phyloP scores from a whole-genome alignment of 768 basidiomycete genomes.

The Hericium rajendrae region DNA sequence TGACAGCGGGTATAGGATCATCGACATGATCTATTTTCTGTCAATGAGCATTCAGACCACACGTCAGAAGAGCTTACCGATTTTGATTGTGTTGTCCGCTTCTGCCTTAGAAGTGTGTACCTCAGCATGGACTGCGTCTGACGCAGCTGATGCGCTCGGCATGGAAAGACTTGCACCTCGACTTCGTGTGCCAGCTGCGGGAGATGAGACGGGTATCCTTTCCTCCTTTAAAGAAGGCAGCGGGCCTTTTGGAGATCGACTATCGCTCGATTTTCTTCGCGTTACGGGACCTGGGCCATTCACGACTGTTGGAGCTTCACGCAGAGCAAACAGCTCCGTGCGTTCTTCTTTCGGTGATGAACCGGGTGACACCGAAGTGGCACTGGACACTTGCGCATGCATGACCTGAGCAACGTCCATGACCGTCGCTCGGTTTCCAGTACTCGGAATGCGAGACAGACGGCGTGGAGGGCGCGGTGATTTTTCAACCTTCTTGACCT shows the following conservation, averaged over 20 bases:
- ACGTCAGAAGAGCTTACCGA: constrained; percentile 21
- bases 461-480: constrained; percentile 25
- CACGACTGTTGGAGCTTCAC: constrained; percentile 15
- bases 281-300: constrained; percentile 26
- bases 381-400: constrained; percentile 22
- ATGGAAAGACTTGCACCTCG: no score
- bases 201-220: constrained; percentile 46
- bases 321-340: background rate
- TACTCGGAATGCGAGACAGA: constrained; percentile 52
- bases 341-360: constrained; percentile 2
- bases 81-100: constrained; percentile 17
- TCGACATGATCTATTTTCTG: constrained; percentile 22
- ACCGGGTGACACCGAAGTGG: background rate
- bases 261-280: constrained; percentile 57
- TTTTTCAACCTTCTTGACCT: background rate
- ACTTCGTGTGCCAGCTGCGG: constrained; percentile 19
- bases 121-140: no score
- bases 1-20: constrained; percentile 35
- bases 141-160: no score
- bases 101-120: no score
- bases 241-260: constrained; percentile 51
- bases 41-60: background rate
- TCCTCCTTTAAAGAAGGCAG: constrained; percentile 65
- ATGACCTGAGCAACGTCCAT: constrained; percentile 74
- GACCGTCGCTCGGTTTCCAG: constrained; percentile 59